Base-by-base conservation (phyloP, 1,284 basidiomycete genomes). In the Volvariella surrecta region DNA sequence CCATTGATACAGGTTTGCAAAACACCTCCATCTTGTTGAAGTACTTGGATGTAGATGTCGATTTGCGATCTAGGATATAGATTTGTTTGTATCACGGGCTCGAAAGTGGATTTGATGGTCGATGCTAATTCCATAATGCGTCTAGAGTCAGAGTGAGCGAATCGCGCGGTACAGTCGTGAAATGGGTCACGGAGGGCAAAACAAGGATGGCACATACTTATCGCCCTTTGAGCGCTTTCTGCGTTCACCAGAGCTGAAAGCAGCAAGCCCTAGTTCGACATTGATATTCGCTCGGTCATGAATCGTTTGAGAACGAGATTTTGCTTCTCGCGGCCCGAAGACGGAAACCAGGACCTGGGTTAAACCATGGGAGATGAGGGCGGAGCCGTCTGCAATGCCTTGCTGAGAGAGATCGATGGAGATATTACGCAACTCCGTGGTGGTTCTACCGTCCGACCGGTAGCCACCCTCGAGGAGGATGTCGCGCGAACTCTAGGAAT, bases 1-100 rank as follows among this genome's bases (percentile, higher is more conserved):
- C 86, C 93, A 61, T 99, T 99, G 58, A 99, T 89, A 50, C 91
- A 87, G 3, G 93, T 83, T 44, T 91, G 88, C n/a, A 99, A 74
- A 31, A 97, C 70, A 0, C 89, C 88, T 22, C 95, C 95, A 57
- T 99, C 95, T 58, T 94, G 88, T 54, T 94, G 87, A 37, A 96
- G 68, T 22, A 99, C 84, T 60, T 95, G 90, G 9, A 99, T 74
- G 61, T 86, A 89, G 48, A 99, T 84, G 62, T 96, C 89, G 60
- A 99, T 95, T 60, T 94, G 82, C 21, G 89, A 89, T 42, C 95
- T 83, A 4, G 95, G 95, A 63, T 95, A 98, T 39, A 98, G 74
- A 50, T 78, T 78, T 1, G 87, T 86, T 59, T 94, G 88, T 32
- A 99, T 78, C 42, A 96, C 90, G 34, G 94, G 91, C 58, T 98